Evolutionary conservation across 805 yeast genomes (phyloP), one percentile per base, ranked within the genome.

Genomic region (Yarrowia osloensis): DNA sequence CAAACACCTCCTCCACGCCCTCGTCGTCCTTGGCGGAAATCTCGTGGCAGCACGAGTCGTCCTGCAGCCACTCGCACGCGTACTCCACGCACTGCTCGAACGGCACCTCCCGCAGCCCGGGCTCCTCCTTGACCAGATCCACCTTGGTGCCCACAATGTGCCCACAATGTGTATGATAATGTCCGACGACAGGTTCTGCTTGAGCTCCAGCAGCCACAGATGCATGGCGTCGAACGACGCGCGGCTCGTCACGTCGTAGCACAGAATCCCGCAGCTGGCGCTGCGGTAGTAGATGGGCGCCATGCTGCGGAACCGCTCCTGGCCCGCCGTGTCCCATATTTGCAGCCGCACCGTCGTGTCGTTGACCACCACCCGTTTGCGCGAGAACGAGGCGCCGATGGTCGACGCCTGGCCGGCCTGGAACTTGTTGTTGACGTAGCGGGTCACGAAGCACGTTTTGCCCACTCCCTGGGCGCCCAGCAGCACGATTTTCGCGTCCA

Each of bases 271-370:
- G 65, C 78, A 75, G n/a, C 73, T 71, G 15, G 78, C 78, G 15
- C 76, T 72, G 33, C 78, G 86, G 79, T 75, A 75, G 69, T 75
- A 75, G 75, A 75, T 75, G n/a, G 78, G 78, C 1, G 78, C 93
- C 80, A 92, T 92, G 47, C 97, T 91, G 80, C 97, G 86, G 81
- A 92, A 92, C 75, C 97, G 84, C 77, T 92, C 97, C 80, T 92
- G 97, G n/a, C 97, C 97, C 0, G 97, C 97, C 46, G 97, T 92
- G 77, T 92, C 97, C 97, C 97, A 87, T 11, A 87, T 81, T 74
- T 87, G 91, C 42, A 87, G 76, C 46, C 78, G 70, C 35, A 75
- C 76, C 26, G 72, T 71, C 52, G 70, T 73, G 54, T 73, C 78
- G 69, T 75, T 77, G n/a, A 76, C 71, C 52, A 69, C 67, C 50